phyloP scores from a whole-genome alignment of 768 basidiomycete species.

The Lactifluus pinguis region DNA sequence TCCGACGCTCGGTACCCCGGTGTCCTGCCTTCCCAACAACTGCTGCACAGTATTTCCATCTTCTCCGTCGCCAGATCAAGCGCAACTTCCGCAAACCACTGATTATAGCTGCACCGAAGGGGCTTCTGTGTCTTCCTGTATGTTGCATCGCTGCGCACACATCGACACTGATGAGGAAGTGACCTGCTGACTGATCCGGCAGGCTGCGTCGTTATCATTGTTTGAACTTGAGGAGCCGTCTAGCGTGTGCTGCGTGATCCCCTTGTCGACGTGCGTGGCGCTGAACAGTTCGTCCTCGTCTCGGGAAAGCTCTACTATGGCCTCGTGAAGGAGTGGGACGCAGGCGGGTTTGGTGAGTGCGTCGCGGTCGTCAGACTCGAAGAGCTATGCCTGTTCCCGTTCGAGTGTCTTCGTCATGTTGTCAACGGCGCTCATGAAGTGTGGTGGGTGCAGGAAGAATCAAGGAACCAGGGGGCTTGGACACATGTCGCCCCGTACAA shows the following conservation, averaged over 20 bases:
- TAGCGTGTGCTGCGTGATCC: slow-evolving; percentile 57
- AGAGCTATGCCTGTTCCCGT: slow-evolving; percentile 86
- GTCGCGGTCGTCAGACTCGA: slow-evolving; percentile 75
- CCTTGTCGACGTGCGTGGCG: slow-evolving; percentile 27
- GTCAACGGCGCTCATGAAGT: slow-evolving; percentile 37
- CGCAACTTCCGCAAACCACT: slow-evolving; percentile 84
- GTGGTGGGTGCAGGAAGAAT: slow-evolving; percentile 81
- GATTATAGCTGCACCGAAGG: slow-evolving; percentile 79
- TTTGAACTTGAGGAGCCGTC: slow-evolving; percentile 53
- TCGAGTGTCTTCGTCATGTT: slow-evolving; percentile 37
- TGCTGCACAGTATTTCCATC: slow-evolving; percentile 87
- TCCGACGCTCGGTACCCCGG: too few species aligned
- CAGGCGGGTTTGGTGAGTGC: slow-evolving; percentile 34
- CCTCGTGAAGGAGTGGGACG: slow-evolving; percentile 58
- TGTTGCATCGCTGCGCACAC: slow-evolving; percentile 21
- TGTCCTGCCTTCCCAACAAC: slow-evolving; percentile 82
- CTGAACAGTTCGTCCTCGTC: slow-evolving; percentile 61
- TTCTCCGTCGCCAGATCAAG: slow-evolving; percentile 77
- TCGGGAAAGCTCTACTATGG: slow-evolving; percentile 89
- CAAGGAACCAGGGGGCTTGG: slow-evolving; percentile 80
- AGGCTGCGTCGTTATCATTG: slow-evolving; percentile 70
- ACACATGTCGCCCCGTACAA: slow-evolving; percentile 50
- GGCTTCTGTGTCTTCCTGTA: slow-evolving; percentile 67
- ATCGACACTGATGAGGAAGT: too few species aligned
- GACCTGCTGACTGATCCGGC: not conserved